Base-by-base conservation (phyloP, 2,329 filamentous ascomycete genomes). In the Microdochium nivale region DNA sequence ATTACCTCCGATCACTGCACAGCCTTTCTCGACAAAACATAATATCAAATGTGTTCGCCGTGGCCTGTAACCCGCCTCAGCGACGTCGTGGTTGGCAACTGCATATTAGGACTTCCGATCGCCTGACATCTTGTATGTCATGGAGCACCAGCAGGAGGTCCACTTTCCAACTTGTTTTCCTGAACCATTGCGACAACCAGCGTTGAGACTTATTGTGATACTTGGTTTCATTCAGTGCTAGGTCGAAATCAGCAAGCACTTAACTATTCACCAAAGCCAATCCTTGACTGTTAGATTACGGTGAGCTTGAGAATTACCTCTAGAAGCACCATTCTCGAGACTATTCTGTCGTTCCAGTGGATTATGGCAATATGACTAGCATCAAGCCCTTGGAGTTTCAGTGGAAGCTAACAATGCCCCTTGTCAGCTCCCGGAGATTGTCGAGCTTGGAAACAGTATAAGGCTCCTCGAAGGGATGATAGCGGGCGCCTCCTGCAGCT, bases 81-180 rank as follows among this genome's bases (percentile, higher is more conserved):
- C 50, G 53, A 62, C 43, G 51, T 60, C 48, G 60, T 63, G 4
- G 53, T 63, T 25, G 61, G 61, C 32, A 59, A 56, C 51, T 60
- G 61, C 24, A 59, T 67, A 43, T 51, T 65, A 53, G 64, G 63
- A 40, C 58, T 62, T 19, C 66, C 63, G 4, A 59, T 66, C 48
- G 63, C 63, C 11, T 65, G 61, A 60, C 64, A 66, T 51, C 56
- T 67, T 4, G 53, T 58, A 3, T 44, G 52, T 66, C 25, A 62
- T 63, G 4, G 37, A 59, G 27, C 53, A 63, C 1, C 16, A 2
- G 63, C 63, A 51, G 63, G 63, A 51, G 59, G 56, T 8, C 63
- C 63, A 16, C 66, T 62, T 16, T 62, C 63, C 25, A 59, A 60
- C 54, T 65, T 62, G 7, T 67, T 67, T 53, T 55, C 63, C 33